Evolutionary conservation across 805 yeast genomes (phyloP).

Genomic region (Ogataea naganishii): DNA sequence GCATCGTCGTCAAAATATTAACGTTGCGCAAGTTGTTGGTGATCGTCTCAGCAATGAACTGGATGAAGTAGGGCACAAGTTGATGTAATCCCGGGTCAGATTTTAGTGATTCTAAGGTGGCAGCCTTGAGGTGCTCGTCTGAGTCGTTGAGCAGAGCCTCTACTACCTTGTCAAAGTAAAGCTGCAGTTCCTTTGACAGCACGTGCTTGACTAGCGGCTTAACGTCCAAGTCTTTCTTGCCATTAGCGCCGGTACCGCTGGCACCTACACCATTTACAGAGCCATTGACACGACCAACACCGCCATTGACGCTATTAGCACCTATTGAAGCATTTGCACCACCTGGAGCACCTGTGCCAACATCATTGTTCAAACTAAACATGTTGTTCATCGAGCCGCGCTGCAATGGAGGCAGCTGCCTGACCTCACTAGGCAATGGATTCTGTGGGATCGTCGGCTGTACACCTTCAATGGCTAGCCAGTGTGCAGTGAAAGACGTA

Average conservation of each 20-base stretch:
- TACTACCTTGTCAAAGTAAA: constrained; percentile 86
- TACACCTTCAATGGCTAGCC: constrained; percentile 98
- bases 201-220: constrained; percentile 94
- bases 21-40: constrained; percentile 77
- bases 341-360: constrained; percentile 16
- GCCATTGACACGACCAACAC: background rate
- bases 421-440: constrained; percentile 76
- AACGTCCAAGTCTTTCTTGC: constrained; percentile 46
- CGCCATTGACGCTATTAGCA: background rate
- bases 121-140: constrained; percentile 51
- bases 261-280: background rate
- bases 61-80: constrained; percentile 91
- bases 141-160: constrained; percentile 57
- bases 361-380: constrained; percentile 44
- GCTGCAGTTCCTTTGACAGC: constrained; percentile 84
- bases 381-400: constrained; percentile 75
- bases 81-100: constrained; percentile 97
- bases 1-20: constrained; percentile 67
- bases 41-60: constrained; percentile 91
- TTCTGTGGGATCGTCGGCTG: constrained; percentile 97
- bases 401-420: constrained; percentile 63
- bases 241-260: constrained; percentile 15
- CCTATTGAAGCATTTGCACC: constrained; percentile 19
- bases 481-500: constrained; percentile 88
- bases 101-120: constrained; percentile 77